Conservation (phyloP, 2,329 filamentous ascomycete genomes). For the Fusarium euwallaceae region DNA sequence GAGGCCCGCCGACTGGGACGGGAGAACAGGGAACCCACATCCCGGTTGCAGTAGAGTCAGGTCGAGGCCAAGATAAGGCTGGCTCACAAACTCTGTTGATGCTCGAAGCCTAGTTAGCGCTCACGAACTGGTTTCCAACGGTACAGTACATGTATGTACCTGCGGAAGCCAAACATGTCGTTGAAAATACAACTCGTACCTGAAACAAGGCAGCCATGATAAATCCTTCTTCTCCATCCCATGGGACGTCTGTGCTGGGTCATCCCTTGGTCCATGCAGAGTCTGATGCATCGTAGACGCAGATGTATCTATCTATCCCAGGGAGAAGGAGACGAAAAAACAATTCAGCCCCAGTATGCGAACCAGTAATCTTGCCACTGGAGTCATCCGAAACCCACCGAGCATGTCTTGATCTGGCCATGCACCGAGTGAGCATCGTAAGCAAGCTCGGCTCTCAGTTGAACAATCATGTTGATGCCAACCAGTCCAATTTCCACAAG, state of each 20-base stretch:
- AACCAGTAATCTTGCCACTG: constrained; percentile 38
- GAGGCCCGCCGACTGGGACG: constrained; percentile 29
- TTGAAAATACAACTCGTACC: constrained; percentile 28
- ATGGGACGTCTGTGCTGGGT: constrained; percentile 21
- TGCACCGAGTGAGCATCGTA: constrained; percentile 3
- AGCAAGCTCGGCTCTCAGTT: background rate
- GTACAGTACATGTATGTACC: constrained; percentile 19
- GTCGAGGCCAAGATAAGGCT: constrained; percentile 33
- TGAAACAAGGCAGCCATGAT: constrained; percentile 42
- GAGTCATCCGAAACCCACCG: constrained; percentile 14
- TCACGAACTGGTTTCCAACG: constrained; percentile 39
- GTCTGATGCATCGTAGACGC: constrained; percentile 25
- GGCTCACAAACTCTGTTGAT: constrained; percentile 31
- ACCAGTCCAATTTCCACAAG: constrained; percentile 39
- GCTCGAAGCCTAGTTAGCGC: constrained; percentile 19
- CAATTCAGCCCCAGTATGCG: constrained; percentile 32
- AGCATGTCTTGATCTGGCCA: constrained; percentile 2
- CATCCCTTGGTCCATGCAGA: constrained; percentile 41
- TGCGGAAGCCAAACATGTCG: constrained; percentile 24
- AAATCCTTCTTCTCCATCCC: constrained; percentile 17
- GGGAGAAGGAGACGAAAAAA: constrained; percentile 19
- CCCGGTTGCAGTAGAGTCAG: constrained; percentile 23
- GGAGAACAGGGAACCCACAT: constrained; percentile 22
- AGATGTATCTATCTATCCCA: constrained; percentile 27
- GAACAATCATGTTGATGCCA: background rate